Percentiles rank a stretch among this genome's conserved stretches.
phyloP scores from a whole-genome alignment of 75 land plant genomes.

The Isoetes taiwanensis region DNA sequence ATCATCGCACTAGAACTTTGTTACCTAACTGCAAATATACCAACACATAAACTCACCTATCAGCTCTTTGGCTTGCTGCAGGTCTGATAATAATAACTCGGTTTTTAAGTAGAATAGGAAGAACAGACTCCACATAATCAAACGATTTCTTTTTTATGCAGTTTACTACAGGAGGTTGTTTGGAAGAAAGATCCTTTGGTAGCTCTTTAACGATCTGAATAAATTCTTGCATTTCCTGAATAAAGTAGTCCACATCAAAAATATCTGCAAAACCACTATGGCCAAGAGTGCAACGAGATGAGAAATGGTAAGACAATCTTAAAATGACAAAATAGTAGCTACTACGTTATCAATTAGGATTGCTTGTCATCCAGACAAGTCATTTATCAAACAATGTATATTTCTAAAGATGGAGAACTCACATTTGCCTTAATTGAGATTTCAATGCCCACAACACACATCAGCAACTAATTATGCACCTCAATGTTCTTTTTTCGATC shows the following conservation, averaged over 20 bases:
- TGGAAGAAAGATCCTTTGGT: conserved; percentile 38
- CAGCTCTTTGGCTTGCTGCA: conserved; percentile 75
- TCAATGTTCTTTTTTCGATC: too few species aligned
- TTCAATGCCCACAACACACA: too few species aligned
- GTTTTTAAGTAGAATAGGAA: conserved; percentile 52
- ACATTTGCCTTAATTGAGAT: too few species aligned
- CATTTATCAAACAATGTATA: too few species aligned
- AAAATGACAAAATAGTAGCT: too few species aligned
- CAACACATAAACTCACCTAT: conserved; percentile 33
- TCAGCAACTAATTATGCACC: too few species aligned
- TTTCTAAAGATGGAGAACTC: too few species aligned
- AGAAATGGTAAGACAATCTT: too few species aligned
- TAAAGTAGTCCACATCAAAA: conserved; percentile 83
- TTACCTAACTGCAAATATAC: neutral
- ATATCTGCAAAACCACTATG: conserved; percentile 85
- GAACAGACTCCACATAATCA: conserved; percentile 63
- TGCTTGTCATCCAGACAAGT: too few species aligned
- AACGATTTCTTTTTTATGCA: conserved; percentile 60
- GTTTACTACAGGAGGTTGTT: conserved; percentile 39
- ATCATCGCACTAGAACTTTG: too few species aligned
- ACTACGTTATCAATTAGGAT: too few species aligned
- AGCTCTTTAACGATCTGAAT: conserved; percentile 56
- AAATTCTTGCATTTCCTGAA: conserved; percentile 41
- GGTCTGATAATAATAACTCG: conserved; percentile 56
- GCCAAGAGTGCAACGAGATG: too few species aligned